Conservation (phyloP, 2,329 filamentous ascomycete genomes). For the Aspergillus ochraceus region DNA sequence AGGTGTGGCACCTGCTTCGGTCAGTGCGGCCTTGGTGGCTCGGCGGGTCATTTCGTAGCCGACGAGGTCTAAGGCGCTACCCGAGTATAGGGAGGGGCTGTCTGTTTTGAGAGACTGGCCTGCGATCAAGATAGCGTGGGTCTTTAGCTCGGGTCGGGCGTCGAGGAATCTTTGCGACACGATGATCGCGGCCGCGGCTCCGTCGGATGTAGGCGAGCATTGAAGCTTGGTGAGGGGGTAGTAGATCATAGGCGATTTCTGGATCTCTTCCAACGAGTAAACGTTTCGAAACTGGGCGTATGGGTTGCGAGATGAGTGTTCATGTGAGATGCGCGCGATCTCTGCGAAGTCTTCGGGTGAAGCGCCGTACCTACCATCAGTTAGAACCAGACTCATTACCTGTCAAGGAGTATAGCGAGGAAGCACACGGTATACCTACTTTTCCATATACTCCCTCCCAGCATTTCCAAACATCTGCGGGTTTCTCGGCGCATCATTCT, state of each 20-base stretch:
- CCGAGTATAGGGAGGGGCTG: conserved; percentile 72
- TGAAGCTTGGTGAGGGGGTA: conserved; percentile 92
- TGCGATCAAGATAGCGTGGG: conserved; percentile 79
- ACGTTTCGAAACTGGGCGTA: conserved; percentile 94
- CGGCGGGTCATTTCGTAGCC: conserved; percentile 79
- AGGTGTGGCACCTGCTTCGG: conserved; percentile 64
- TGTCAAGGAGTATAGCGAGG: neutral
- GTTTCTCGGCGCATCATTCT: conserved; percentile 77
- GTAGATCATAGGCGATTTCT: conserved; percentile 73
- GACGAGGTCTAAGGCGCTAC: conserved; percentile 79
- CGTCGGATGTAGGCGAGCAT: conserved; percentile 94
- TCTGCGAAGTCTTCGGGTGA: conserved; percentile 84
- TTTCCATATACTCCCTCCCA: conserved; percentile 89
- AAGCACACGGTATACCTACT: conserved; percentile 51
- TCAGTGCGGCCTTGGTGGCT: conserved; percentile 67
- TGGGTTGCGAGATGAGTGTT: conserved; percentile 86
- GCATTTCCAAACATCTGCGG: conserved; percentile 96
- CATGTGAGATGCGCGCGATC: conserved; percentile 88
- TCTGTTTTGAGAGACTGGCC: conserved; percentile 85
- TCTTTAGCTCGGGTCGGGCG: conserved; percentile 73
- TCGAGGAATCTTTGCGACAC: conserved; percentile 87
- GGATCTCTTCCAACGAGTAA: conserved; percentile 80
- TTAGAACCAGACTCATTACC: neutral
- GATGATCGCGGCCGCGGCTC: conserved; percentile 81
- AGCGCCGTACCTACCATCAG: conserved; percentile 67